Evolutionary conservation across 768 basidiomycete species (phyloP).

Genomic region (Panaeolus papilionaceus): DNA sequence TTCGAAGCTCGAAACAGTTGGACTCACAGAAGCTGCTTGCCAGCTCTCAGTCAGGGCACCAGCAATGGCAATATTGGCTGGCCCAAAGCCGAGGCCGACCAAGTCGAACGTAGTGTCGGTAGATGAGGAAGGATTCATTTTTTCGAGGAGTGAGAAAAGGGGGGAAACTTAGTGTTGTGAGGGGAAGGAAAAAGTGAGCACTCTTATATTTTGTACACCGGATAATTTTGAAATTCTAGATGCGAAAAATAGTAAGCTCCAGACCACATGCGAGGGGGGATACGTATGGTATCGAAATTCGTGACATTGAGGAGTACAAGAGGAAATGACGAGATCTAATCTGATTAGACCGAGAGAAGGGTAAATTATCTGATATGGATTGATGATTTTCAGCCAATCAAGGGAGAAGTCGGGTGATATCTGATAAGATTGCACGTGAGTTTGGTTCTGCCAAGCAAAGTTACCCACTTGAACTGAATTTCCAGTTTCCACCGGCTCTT

Average conservation of each 20-base stretch:
- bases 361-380: conserved; percentile 36
- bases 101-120: conserved; percentile 45
- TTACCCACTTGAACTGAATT: conserved; percentile 11
- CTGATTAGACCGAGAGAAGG: conserved; percentile 32
- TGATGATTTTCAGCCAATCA: conserved; percentile 31
- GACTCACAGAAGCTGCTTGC: conserved; percentile 21
- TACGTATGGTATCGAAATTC: conserved; percentile 13
- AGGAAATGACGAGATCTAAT: conserved; percentile 31
- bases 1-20: neutral
- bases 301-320: conserved; percentile 17
- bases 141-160: conserved; percentile 16
- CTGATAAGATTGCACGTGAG: conserved; percentile 39
- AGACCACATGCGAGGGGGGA: conserved; percentile 19
- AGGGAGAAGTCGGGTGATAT: conserved; percentile 35
- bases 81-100: conserved; percentile 59
- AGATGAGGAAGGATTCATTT: conserved; percentile 26
- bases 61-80: conserved; percentile 58
- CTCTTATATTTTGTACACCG: conserved; percentile 2
- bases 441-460: conserved; percentile 24
- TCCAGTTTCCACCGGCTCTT: conserved; percentile 15
- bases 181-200: neutral
- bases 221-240: conserved; percentile 15
- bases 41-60: conserved; percentile 55
- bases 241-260: conserved; percentile 20
- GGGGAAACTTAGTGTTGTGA: conserved; percentile 6